These are phyloP conservation scores for Epithemia pelagica DNA, from an alignment of 108 stramenopile genomes.

Conservation along the genomic window DNA sequence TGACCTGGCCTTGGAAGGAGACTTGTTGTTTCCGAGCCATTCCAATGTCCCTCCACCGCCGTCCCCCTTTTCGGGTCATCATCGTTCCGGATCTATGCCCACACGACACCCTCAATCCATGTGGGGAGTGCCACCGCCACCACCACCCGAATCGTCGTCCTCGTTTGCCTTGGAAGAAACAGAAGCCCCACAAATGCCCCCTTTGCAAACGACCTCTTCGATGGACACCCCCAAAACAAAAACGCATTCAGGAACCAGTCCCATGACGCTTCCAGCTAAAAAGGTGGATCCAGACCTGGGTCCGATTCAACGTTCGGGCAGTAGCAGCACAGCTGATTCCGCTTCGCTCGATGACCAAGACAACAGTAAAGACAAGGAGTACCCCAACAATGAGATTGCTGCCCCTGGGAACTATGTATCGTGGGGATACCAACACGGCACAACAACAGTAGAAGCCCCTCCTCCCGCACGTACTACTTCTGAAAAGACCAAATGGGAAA, in stretches of 20 bases:
- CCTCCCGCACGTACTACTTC: no score
- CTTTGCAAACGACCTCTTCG: neutral
- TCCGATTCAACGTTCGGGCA: neutral
- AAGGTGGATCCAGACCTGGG: neutral
- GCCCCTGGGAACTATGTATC: no score
- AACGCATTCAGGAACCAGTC: neutral
- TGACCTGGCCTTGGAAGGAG: neutral
- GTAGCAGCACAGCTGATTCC: neutral
- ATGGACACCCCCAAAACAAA: neutral
- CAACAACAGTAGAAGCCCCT: neutral
- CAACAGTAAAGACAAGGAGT: neutral
- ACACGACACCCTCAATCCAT: neutral
- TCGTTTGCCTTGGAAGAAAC: neutral
- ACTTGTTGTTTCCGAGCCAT: neutral
- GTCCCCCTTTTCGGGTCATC: neutral
- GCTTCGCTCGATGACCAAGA: neutral
- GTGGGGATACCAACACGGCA: no score
- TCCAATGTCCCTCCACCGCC: neutral
- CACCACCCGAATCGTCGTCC: no score
- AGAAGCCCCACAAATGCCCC: no score
- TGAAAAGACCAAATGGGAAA: neutral
- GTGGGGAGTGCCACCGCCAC: no score
- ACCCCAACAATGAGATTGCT: neutral
- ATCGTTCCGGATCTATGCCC: neutral
- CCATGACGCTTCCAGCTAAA: neutral